Base-by-base conservation (phyloP, 1,284 basidiomycete species). In the Leccinum pallidistipes region DNA sequence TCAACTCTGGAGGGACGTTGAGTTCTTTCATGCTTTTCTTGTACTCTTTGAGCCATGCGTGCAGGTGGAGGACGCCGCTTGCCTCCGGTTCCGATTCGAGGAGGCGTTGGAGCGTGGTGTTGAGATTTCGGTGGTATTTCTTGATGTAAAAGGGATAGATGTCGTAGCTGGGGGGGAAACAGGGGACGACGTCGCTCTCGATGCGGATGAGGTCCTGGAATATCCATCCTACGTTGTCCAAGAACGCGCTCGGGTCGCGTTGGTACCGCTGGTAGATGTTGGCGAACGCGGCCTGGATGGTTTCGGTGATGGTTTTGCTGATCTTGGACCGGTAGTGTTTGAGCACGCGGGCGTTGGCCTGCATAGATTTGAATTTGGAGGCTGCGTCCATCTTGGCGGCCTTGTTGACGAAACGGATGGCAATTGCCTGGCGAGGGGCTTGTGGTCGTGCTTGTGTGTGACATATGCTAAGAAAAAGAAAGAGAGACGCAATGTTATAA, bases 271-370 rank as follows among this genome's bases (percentile, higher is more conserved):
- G 76, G 72, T 88, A 93, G 16, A 87, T 87, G 24, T 83, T 82
- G 7, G 90, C 83, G 68, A 97, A 94, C 60, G 87, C 85, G 47
- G 80, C 80, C 64, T 87, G 85, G 65, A 97, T 92, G 2, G 92
- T 89, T 16, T 90, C 85, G 2, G 86, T 81, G 73, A 99, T 91
- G 31, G 85, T 84, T 69, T 93, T 92, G 64, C 89, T 85, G 64
- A 98, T 86, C 74, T 96, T 98, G 64, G 92, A 90, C 11, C 95
- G 88, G 76, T 98, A 99, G 74, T 98, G 93, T 78, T 99, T 99
- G 77, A 99, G 91, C 47, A 94, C 83, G 57, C 97, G 90, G 7
- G 95, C 94, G 67, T 97, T 92, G 52, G 95, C 96, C 76, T 94
- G 91, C 83, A 95, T 87, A 10, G 92, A 94, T 73, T 87, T 92